Base-by-base conservation (phyloP, 331 rosid genomes). In the Pyracantha coccinea region DNA sequence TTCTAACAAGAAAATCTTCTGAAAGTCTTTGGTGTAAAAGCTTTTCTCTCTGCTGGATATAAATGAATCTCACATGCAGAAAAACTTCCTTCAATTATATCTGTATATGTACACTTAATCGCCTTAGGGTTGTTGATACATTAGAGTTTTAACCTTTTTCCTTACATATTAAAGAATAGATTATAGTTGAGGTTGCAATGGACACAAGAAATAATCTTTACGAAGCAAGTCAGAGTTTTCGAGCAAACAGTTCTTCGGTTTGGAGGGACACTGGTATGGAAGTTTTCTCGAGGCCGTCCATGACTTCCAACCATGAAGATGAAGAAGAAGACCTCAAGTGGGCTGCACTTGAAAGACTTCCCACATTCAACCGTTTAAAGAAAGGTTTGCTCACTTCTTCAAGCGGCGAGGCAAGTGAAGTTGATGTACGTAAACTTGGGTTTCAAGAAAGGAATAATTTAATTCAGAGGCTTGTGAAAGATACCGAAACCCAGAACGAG, bases 281-380 rank as follows among this genome's bases (percentile, higher is more conserved):
- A 6, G 80, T 70, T 31, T 86, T 88, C 67, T 76, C 91, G 20
- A 73, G 78, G 71, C 74, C 88, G 29, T 76, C 83, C 77, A 17
- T 0, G 72, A 19, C 58, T 53, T 53, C 58, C 58, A 53, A 53
- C 58, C 58, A 71, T 2, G 89, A 71, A 63, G 85, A 87, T 16
- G 91, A 89, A 35, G 95, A 91, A 62, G 90, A 85, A 47, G 91
- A 88, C 77, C 88, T 91, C 1, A 89, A 69, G 67, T 89, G 97
- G 97, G 91, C 92, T 21, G 91, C 91, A 6, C 84, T 91, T 4
- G 88, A 91, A 54, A 91, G 65, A 73, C 95, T 91, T 74, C 97
- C 95, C 7, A 87, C 97, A 8, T 89, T 81, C 72, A 76, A 50
- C 60, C 92, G 97, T 47, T 41, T 91, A 38, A 87, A 74, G 80